These are phyloP conservation scores for Raphanus hybrid DNA, from an alignment of 441 rosid species.

Conservation along the genomic window DNA sequence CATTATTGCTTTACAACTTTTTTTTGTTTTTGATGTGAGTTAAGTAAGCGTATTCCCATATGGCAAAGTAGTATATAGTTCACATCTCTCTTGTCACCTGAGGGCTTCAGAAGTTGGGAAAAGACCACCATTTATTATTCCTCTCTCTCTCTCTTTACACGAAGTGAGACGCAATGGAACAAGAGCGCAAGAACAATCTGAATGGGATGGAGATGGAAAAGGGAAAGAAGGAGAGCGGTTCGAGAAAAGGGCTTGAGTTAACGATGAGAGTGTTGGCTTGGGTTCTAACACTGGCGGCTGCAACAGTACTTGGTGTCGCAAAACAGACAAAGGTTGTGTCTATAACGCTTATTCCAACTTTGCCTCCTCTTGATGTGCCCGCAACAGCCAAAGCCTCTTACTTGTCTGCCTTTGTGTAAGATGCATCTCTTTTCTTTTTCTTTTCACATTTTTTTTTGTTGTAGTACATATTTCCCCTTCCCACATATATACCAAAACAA, in stretches of 20 bases:
- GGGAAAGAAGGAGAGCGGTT: conserved; percentile 17
- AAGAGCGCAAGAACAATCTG: conserved; percentile 22
- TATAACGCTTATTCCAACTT: conserved; percentile 43
- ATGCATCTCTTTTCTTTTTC: background rate
- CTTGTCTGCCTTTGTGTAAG: conserved; percentile 80
- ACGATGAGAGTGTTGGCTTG: conserved; percentile 60
- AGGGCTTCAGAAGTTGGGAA: conserved; percentile 7
- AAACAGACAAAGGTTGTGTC: conserved; percentile 59
- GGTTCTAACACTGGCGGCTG: conserved; percentile 54
- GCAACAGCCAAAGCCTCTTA: conserved; percentile 63
- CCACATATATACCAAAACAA: background rate
- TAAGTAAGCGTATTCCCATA: background rate
- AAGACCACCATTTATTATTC: background rate
- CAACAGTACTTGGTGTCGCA: conserved; percentile 59
- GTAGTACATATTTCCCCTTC: background rate
- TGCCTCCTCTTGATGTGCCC: conserved; percentile 61
- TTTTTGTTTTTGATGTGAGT: background rate
- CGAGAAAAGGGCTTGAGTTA: conserved; percentile 40
- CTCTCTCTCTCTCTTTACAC: background rate
- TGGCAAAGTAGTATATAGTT: conserved; percentile 12
- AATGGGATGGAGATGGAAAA: conserved; percentile 38
- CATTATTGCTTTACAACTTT: background rate
- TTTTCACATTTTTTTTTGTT: background rate
- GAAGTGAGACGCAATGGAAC: conserved; percentile 25
- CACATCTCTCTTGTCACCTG: conserved; percentile 13